Conservation (phyloP, 108 stramenopile species). For the Licmophora abbreviata region DNA sequence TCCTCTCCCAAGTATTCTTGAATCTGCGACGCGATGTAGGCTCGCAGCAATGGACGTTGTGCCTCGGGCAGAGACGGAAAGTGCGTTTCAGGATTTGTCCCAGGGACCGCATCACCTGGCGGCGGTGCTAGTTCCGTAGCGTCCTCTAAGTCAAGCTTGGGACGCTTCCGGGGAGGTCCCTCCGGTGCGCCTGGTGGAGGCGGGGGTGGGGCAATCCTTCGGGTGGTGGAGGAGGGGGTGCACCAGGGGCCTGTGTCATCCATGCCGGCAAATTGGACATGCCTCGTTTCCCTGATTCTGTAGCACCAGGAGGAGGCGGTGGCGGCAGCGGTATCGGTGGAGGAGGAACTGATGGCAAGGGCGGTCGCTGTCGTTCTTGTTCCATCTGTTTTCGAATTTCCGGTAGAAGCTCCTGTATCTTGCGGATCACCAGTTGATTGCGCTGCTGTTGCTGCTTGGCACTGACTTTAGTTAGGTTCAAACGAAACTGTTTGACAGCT, state of each 20-base stretch:
- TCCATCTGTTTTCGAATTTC: slow-evolving; percentile 24
- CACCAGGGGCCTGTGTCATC: slow-evolving; percentile 55
- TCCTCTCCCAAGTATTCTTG: slow-evolving; percentile 67
- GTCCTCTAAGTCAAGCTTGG: slow-evolving; percentile 1
- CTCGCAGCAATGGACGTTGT: slow-evolving; percentile 17
- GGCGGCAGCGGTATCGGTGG: slow-evolving; percentile 18
- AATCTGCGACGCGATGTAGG: slow-evolving; percentile 50
- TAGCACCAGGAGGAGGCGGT: slow-evolving; percentile 5
- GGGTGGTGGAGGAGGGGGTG: background rate
- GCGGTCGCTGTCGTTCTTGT: slow-evolving; percentile 16
- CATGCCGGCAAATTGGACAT: slow-evolving; percentile 86
- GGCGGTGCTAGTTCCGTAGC: slow-evolving; percentile 4
- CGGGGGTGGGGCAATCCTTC: background rate
- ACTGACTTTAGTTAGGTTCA: slow-evolving; percentile 39
- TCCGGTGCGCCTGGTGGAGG: slow-evolving; percentile 6
- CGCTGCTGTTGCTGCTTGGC: slow-evolving; percentile 40
- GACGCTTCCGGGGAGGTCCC: slow-evolving; percentile 17
- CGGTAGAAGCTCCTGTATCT: slow-evolving; percentile 36
- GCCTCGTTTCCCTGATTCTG: slow-evolving; percentile 67
- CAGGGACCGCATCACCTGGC: slow-evolving; percentile 10
- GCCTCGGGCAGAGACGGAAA: slow-evolving; percentile 36
- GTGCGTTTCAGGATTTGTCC: slow-evolving; percentile 2
- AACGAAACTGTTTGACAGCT: slow-evolving; percentile 69
- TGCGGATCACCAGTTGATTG: slow-evolving; percentile 41
- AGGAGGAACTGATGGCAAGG: slow-evolving; percentile 1